Base-by-base conservation (phyloP, 805 yeast species). In the Candida vaughaniae region DNA sequence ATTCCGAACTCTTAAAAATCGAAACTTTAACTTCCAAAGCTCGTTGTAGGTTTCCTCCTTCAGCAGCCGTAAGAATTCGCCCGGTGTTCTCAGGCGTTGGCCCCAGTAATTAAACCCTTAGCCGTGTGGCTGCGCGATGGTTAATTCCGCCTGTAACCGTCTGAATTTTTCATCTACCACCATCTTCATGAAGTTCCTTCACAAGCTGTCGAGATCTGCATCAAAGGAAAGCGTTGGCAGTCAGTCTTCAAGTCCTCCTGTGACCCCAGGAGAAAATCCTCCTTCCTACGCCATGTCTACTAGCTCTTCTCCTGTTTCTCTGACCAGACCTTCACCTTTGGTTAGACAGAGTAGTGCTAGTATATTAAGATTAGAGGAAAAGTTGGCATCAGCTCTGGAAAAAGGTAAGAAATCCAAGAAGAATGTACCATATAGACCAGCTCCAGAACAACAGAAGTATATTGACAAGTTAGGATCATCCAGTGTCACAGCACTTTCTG, bases 401-500 rank as follows among this genome's bases (percentile, higher is more conserved):
- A 29, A 18, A 8, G 10, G 18, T 4, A 28, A 23, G 6, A 23
- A 29, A 7, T 10, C 16, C 17, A 33, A 31, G 33, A 53, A 49
- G 32, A 51, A 56, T 43, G 49, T 46, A 7, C 69, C 72, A 1
- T 66, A 66, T 36, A 38, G 30, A 12, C 72, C 71, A 6, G 39
- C 66, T 2, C 35, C 46, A 10, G 66, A 65, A 29, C 62, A 60
- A 27, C 70, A 66, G 42, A 47, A 41, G 9, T 67, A 61, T 12
- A 64, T 64, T 20, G 69, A 64, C 37, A 27, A 43, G 30, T 40
- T 59, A 15, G 45, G 43, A 10, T 26, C 33, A 17, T 23, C 46
- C 8, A 28, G 45, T 20, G 42, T 48, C 3, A 36, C 52, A 4
- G 43, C 58, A 6, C 33, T 58, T 5, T 48, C 57, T 1, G 48